Evolutionary conservation across 2,329 filamentous ascomycete genomes (phyloP).

Genomic region (Achaetomium macrosporum): DNA sequence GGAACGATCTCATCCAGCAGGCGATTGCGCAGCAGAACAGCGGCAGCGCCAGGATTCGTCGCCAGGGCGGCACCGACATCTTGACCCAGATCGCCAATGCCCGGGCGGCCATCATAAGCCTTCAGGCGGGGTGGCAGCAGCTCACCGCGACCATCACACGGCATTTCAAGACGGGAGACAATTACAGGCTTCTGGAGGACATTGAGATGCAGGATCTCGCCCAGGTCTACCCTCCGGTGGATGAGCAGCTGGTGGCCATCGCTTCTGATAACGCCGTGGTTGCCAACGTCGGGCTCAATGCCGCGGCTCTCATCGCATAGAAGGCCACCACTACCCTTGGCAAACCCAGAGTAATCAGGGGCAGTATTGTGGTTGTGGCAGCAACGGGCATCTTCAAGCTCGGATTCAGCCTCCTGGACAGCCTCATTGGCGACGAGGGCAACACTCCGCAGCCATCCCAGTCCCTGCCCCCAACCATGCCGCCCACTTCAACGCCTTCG

Average conservation of each 20-base stretch:
- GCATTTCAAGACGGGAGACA: not conserved
- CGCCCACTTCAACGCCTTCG: not conserved
- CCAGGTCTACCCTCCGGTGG: not conserved
- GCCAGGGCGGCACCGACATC: not conserved
- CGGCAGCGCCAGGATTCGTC: not conserved
- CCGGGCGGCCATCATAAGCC: not conserved
- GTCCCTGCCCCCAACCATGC: not conserved
- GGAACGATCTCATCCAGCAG: slow-evolving; percentile 1
- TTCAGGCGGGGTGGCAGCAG: not conserved
- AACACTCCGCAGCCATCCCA: not conserved
- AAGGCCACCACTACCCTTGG: not conserved
- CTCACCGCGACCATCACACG: not conserved
- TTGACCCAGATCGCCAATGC: not conserved
- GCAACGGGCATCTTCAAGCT: not conserved
- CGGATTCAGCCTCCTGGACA: not conserved
- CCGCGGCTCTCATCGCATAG: not conserved
- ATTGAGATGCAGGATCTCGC: not conserved
- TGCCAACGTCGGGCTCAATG: not conserved
- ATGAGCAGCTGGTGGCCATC: not conserved
- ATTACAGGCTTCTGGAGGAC: not conserved
- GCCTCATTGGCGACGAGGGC: not conserved
- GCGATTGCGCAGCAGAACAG: not conserved
- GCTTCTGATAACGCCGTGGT: not conserved
- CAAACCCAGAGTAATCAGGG: not conserved
- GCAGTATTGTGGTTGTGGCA: not conserved